phyloP scores from a whole-genome alignment of 805 yeast species.

The Hanseniaspora hatyaiensis region DNA sequence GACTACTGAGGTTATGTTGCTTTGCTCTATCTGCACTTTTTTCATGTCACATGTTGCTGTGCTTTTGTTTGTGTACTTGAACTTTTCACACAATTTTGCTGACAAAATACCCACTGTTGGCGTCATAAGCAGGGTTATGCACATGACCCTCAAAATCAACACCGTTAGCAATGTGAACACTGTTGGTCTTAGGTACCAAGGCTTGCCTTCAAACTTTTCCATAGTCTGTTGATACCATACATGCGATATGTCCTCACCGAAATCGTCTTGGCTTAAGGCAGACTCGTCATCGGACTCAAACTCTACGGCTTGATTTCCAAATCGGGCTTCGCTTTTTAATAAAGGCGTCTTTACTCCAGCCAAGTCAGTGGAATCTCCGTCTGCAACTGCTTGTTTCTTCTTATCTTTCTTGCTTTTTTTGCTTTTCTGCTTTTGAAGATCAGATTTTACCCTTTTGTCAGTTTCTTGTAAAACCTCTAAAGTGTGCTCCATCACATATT shows the following conservation, averaged over 20 bases:
- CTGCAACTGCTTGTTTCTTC: not conserved
- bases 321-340: too few species aligned
- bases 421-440: not conserved
- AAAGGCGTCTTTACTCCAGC: too few species aligned
- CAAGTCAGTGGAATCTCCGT: too few species aligned
- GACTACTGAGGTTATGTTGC: constrained; percentile 39
- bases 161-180: constrained; percentile 38
- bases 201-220: constrained; percentile 32
- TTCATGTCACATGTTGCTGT: constrained; percentile 31
- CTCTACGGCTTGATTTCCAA: not conserved
- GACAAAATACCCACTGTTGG: constrained; percentile 31
- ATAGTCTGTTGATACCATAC: constrained; percentile 44
- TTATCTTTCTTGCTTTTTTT: not conserved
- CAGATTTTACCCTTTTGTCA: not conserved
- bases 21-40: constrained; percentile 35
- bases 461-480: constrained; percentile 8
- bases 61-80: constrained; percentile 22
- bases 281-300: constrained; percentile 19
- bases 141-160: constrained; percentile 35
- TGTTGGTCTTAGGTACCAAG: constrained; percentile 51
- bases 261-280: constrained; percentile 13
- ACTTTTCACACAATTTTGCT: constrained; percentile 34
- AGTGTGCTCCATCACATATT: constrained; percentile 22
- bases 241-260: constrained; percentile 5
- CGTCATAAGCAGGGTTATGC: constrained; percentile 32